Evolutionary conservation across 108 stramenopile genomes (phyloP), one percentile per base, ranked within the genome.

Genomic region (Nitzschia putrida): DNA sequence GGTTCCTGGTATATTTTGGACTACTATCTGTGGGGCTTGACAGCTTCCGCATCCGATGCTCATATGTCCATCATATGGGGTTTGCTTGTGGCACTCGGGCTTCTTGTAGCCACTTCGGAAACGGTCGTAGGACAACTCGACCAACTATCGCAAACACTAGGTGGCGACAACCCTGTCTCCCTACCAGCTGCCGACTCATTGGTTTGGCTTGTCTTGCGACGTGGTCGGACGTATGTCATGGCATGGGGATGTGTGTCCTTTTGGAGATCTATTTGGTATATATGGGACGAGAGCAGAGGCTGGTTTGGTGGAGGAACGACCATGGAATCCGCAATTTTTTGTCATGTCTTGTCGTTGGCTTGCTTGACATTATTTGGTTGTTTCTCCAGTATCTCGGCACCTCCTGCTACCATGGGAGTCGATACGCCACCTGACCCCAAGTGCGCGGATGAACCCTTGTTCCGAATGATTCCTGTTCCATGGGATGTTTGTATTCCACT

Each of bases 11-110:
- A 43, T 14, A 0, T 79, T 2, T 25, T 79, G 44, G 78, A 73
- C 39, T 13, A 68, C 16, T 73, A 55, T 43, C 49, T 79, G 7
- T 79, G 72, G 67, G 78, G 78, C 29, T 73, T 73, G 26, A 68
- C 71, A 8, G 25, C 38, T 2, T 34, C 44, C 40, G 43, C 24
- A 2, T 16, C 18, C 2, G 78, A 73, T 57, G 58, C 73, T 8
- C 57, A 54, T 12, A 14, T 67, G n/a, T 79, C 78, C 11, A 39
- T 71, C 1, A 7, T 67, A 7, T 79, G 67, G 66, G 64, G 72
- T 40, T 51, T 34, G 12, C 1, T 66, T 45, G 8, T 66, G 26
- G 26, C 39, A 26, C 7, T 29, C 6, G n/a, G 39, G 7, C 38
- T 29, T 52, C 12, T 51, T 40, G n/a, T 12, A 12, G 34, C 49